phyloP scores from a whole-genome alignment of 305 asterid species.

The Solanum hybrid region DNA sequence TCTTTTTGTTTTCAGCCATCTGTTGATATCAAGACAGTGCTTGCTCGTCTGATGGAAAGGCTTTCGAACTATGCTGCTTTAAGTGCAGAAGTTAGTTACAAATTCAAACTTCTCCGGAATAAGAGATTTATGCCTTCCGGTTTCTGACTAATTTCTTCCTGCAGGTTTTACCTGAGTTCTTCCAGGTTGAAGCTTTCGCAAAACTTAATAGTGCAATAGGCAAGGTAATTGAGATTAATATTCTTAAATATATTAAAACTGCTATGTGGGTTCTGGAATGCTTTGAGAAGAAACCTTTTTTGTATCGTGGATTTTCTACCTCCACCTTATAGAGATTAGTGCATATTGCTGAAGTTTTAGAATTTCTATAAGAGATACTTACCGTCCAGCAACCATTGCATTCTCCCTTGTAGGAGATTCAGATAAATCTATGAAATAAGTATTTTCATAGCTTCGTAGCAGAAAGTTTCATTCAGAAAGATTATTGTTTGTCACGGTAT shows the following conservation, averaged over 20 bases:
- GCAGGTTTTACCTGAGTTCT: slow-evolving; percentile 94
- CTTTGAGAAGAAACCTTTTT: neutral
- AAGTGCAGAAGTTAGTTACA: slow-evolving; percentile 67
- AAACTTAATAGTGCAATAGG: slow-evolving; percentile 82
- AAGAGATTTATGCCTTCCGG: slow-evolving; percentile 15
- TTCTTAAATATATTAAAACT: slow-evolving; percentile 1
- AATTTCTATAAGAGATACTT: neutral
- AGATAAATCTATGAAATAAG: neutral
- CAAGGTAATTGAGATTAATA: slow-evolving; percentile 47
- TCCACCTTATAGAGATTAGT: neutral
- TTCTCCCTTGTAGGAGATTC: neutral
- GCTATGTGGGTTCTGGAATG: neutral
- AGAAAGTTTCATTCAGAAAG: neutral
- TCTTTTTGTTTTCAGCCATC: slow-evolving; percentile 48
- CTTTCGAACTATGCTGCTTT: slow-evolving; percentile 96
- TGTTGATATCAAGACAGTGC: slow-evolving; percentile 93
- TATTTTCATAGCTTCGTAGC: neutral
- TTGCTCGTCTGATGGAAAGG: slow-evolving; percentile 93
- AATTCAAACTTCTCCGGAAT: slow-evolving; percentile 4
- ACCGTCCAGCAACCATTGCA: neutral
- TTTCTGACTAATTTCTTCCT: slow-evolving; percentile 22
- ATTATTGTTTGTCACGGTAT: neutral
- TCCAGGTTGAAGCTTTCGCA: slow-evolving; percentile 95
- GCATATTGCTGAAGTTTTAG: neutral
- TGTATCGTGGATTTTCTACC: neutral